Base-by-base conservation (phyloP, 2,329 filamentous ascomycete genomes). In the Massarina eburnea region DNA sequence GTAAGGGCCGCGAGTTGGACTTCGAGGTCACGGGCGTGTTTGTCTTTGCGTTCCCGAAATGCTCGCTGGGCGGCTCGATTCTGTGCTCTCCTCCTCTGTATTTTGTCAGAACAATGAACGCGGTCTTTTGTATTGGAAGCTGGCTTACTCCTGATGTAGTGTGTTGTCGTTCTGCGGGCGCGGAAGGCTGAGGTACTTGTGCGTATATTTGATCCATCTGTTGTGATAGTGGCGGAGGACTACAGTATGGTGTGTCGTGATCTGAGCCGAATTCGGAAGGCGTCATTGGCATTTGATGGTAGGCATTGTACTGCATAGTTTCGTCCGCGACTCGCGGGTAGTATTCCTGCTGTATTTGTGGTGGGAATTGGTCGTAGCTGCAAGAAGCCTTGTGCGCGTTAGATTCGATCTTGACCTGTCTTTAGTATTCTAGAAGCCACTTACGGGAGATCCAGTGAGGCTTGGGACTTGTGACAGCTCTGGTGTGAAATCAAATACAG, bases 1-100 rank as follows among this genome's bases (percentile, higher is more conserved):
- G 77, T 76, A 39, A 81, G 70, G 15, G 79, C 76, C 37, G 67
- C 67, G 24, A 85, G 76, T 39, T 82, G 76, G 27, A 73, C 62
- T 62, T 85, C 82, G 17, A 86, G 76, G 54, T 85, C 82, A 49
- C 79, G 79, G 58, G 84, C 84, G 50, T 83, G 79, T 62, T 84
- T 82, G 59, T 86, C 81, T 58, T 84, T 84, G 42, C 81, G 75
- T 61, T 84, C 80, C 38, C 81, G 74, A 59, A 83, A 84, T 1
- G 80, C 81, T 46, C 81, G 72, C 61, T 84, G 81, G 2, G 81
- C 83, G 30, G 80, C 80, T 43, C 80, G 76, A 54, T 83, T 83
- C 55, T 83, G 81, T 36, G 80, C 80, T 59, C 80, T 73, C 48
- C 81, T 77, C 37, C 80, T 76, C 78, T 82, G 59, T 26, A 34